Conservation (phyloP, 768 basidiomycete genomes). For the Psilocybe tampanensis region DNA sequence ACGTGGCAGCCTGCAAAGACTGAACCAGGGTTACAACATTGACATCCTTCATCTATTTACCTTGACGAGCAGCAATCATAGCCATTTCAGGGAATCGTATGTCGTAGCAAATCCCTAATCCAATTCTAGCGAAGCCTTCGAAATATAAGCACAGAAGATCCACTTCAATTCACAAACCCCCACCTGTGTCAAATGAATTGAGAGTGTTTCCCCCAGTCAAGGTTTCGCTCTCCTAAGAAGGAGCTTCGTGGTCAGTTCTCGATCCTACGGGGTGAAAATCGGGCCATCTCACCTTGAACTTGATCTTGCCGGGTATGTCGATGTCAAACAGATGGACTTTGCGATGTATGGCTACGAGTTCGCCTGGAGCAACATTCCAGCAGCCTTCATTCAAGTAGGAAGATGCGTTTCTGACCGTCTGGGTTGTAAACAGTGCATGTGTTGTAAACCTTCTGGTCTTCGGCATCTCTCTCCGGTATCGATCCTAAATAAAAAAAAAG, state of each 20-base stretch:
- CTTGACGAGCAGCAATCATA: conserved; percentile 86
- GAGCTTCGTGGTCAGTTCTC: conserved; percentile 7
- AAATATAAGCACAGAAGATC: neutral
- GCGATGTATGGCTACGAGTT: conserved; percentile 85
- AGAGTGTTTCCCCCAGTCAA: conserved; percentile 73
- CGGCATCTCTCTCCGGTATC: conserved; percentile 81
- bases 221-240: conserved; percentile 79
- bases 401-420: conserved; percentile 44
- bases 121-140: conserved; percentile 94
- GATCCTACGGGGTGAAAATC: neutral
- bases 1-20: conserved; percentile 70
- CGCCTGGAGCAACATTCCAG: conserved; percentile 47
- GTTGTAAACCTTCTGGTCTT: conserved; percentile 80
- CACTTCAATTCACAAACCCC: conserved; percentile 3
- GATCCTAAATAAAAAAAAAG: conserved; percentile 62
- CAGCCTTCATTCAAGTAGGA: conserved; percentile 3
- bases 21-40: neutral
- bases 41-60: conserved; percentile 32
- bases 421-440: conserved; percentile 92
- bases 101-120: conserved; percentile 96
- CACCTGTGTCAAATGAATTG: conserved; percentile 90
- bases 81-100: conserved; percentile 93
- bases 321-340: conserved; percentile 99
- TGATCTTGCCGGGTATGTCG: conserved; percentile 92
- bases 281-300: conserved; percentile 69